Percentiles rank a stretch among this genome's conserved stretches.
Conservation (phyloP, 1,284 basidiomycete species). For the Schizopora paradoxa region DNA sequence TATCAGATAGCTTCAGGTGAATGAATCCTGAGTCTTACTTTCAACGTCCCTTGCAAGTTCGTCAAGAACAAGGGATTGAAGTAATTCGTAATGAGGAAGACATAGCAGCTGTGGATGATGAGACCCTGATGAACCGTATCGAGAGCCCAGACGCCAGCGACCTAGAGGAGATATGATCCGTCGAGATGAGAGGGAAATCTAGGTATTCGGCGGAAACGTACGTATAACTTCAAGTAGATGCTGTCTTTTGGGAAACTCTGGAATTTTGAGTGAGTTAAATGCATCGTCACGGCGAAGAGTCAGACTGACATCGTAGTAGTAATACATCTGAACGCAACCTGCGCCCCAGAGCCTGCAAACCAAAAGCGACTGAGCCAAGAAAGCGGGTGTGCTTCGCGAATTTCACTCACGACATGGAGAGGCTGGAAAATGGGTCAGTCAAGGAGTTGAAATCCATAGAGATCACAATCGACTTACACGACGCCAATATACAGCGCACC, state of each 20-base stretch:
- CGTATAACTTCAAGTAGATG: not conserved
- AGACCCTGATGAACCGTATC: conserved; percentile 8
- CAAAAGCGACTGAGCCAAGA: not conserved
- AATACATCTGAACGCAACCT: conserved; percentile 11
- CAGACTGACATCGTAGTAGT: conserved; percentile 11
- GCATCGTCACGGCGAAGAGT: not conserved
- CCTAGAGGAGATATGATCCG: not conserved
- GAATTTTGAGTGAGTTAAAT: not conserved
- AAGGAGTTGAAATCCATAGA: not conserved
- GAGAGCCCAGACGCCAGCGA: conserved; percentile 1
- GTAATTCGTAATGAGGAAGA: conserved; percentile 8
- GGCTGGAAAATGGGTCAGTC: not conserved
- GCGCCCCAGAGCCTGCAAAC: conserved; percentile 12
- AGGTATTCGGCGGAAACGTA: not conserved
- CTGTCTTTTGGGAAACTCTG: conserved; percentile 4
- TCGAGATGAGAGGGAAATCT: not conserved
- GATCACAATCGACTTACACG: not conserved
- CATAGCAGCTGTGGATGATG: conserved; percentile 1
- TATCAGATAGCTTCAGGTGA: too few relatives aligned
- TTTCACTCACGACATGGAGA: not conserved
- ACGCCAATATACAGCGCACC: conserved; percentile 3
- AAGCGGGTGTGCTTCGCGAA: not conserved
- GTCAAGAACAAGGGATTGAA: not conserved
- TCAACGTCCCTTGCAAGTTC: not conserved
- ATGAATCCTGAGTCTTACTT: not conserved